These are phyloP conservation scores for Colletotrichum navitas DNA, from an alignment of 2,329 filamentous ascomycete species.

Conservation along the genomic window DNA sequence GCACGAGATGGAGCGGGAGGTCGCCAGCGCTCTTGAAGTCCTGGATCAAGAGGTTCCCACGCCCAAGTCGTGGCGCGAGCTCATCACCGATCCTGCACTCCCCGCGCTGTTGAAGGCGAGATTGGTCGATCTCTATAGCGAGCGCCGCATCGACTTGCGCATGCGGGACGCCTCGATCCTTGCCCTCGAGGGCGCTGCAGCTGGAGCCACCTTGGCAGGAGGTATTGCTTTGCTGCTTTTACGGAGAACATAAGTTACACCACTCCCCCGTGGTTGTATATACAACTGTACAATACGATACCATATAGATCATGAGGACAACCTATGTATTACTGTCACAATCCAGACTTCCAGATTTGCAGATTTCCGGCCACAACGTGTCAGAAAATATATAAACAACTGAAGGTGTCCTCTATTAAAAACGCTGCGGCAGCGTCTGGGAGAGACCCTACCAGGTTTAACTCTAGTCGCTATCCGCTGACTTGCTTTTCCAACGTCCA, in stretches of 20 bases:
- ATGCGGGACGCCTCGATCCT: constrained; percentile 80
- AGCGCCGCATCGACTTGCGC: constrained; percentile 71
- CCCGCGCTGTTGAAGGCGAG: constrained; percentile 63
- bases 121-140: constrained; percentile 73
- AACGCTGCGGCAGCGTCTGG: constrained; percentile 29
- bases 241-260: constrained; percentile 51
- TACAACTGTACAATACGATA: constrained; percentile 41
- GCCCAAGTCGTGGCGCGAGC: constrained; percentile 57
- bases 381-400: constrained; percentile 11
- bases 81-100: constrained; percentile 55
- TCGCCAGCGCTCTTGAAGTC: constrained; percentile 19
- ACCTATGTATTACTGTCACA: constrained; percentile 14
- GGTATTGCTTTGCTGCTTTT: constrained; percentile 64
- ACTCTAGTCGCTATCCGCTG: constrained; percentile 29
- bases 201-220: constrained; percentile 73
- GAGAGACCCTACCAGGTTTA: constrained; percentile 20
- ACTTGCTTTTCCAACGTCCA: constrained; percentile 31
- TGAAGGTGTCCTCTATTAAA: constrained; percentile 40
- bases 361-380: background rate
- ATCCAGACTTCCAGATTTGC: background rate
- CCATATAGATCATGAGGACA: constrained; percentile 37
- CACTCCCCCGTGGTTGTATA: constrained; percentile 36
- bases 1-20: constrained; percentile 35
- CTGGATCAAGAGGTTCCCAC: constrained; percentile 20
- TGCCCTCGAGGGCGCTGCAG: constrained; percentile 74